Conservation (phyloP, 148 eudicot genomes). For the Pharnaceum exiguum region DNA sequence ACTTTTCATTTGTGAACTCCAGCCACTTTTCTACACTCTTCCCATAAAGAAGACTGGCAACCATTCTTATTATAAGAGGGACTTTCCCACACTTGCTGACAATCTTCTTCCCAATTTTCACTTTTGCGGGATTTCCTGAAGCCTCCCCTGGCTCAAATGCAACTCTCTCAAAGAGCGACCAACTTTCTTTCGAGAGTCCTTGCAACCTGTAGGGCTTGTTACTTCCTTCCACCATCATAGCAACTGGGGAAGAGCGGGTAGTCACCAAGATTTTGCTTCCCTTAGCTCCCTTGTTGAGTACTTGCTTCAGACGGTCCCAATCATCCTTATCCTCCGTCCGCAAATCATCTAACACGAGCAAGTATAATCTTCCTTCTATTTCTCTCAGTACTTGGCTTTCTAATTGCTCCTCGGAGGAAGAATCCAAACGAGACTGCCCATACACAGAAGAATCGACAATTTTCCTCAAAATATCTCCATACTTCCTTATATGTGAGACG, state of each 20-base stretch:
- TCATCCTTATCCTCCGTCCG: not conserved
- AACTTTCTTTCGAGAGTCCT: not conserved
- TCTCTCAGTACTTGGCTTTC: not conserved
- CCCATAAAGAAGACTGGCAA: not conserved
- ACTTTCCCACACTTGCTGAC: conserved; percentile 3
- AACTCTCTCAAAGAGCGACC: not conserved
- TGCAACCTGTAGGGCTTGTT: not conserved
- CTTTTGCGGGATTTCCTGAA: not conserved
- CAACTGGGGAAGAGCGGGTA: not conserved
- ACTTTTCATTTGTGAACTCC: not conserved
- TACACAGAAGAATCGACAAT: not conserved
- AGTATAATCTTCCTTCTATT: not conserved
- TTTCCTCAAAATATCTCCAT: not conserved
- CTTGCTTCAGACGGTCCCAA: not conserved
- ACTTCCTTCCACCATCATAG: not conserved
- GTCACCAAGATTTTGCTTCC: conserved; percentile 10
- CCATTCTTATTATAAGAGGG: not conserved
- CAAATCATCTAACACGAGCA: conserved; percentile 11
- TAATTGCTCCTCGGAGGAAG: not conserved
- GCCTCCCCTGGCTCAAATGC: not conserved
- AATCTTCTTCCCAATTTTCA: not conserved
- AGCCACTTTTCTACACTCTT: conserved; percentile 3
- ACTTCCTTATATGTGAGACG: not conserved
- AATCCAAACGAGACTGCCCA: not conserved
- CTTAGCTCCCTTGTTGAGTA: not conserved